Evolutionary conservation across 495 filamentous ascomycete genomes (phyloP), one percentile per base, ranked within the genome.

Genomic region (Lepidopterella palustris): DNA sequence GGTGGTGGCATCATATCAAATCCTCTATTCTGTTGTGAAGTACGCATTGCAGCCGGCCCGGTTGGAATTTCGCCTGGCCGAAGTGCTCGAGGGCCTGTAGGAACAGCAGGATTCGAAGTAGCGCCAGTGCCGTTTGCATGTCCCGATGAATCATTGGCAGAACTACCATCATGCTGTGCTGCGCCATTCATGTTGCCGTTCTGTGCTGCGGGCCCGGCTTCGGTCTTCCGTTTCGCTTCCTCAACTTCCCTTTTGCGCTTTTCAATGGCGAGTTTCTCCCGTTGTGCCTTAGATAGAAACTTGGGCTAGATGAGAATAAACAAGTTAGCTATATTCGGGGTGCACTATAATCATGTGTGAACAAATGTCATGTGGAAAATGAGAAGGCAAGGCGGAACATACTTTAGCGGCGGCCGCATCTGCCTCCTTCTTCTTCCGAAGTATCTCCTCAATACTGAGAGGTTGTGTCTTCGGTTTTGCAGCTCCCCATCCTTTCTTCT

Each of bases 281-380:
- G 84, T 71, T 97, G 81, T 31, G 87, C 87, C 78, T 92, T 96
- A 2, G 89, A 87, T 10, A 98, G 74, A 71, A 96, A 98, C 76
- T 92, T 92, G 3, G 95, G 95, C 82, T 95, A 69, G 31, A 55
- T 20, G 55, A 40, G 65, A 59, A 65, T 61, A 29, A 62, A 51
- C 42, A 59, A 29, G 61, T 73, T 53, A 72, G 66, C 64, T 59
- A 59, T 60, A 61, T 65, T 63, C 54, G 68, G 23, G 31, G 57
- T 51, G 32, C 27, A 55, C 68, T 71, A 65, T 49, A 64, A 59
- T 50, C 47, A 60, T 66, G 24, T 28, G 59, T 42, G 60, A 67
- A 65, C 68, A 73, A 50, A 70, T 35, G 3, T 27, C 26, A 45
- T 40, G 10, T 28, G 54, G 35, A 18, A 47, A 8, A 42, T 60